Evolutionary conservation across 2,329 filamentous ascomycete genomes (phyloP), one percentile per base, ranked within the genome.

Genomic region (Neurospora sp.): DNA sequence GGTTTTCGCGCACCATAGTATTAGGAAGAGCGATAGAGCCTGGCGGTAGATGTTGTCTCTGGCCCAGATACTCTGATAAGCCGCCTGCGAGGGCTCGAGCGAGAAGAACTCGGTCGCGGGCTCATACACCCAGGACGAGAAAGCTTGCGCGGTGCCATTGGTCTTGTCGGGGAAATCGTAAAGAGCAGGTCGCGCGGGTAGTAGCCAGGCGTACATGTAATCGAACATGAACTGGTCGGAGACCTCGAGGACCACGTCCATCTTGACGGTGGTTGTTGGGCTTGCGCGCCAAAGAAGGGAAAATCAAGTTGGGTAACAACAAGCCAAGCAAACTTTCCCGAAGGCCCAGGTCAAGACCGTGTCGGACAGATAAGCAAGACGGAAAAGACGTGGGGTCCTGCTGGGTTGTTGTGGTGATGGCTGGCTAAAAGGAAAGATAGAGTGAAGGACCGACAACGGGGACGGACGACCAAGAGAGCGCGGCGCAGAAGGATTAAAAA

Each of bases 201-300:
- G 83, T 6, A 91, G 75, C 41, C 82, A 84, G 67, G 93, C 90
- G 79, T 96, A 97, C 70, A 91, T 75, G 74, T 90, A 87, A 82
- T 98, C 95, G 80, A 91, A 91, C 73, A 94, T 77, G 77, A 91
- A 92, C 76, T 90, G 92, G 82, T 98, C 95, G 81, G 88, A 86
- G 71, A 94, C 76, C 81, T 97, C 94, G 74, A 97, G 90, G 66
- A 96, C 88, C 82, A 97, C 88, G 85, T 98, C 95, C 95, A 98
- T 97, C 80, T 79, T 84, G 82, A 62, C 52, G 15, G 52, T 36
- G 28, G 28, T 62, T 33, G 23, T n/a, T 62, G 52, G 52, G 52
- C 52, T 62, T 62, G 52, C 52, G 52, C 52, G 12, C 23, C 52
- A 36, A 33, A 62, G 28, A 62, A 62, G 19, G 23, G 12, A 62